These are phyloP conservation scores for Leonotis leonurus DNA, from an alignment of 257 asterid species.

Conservation along the genomic window DNA sequence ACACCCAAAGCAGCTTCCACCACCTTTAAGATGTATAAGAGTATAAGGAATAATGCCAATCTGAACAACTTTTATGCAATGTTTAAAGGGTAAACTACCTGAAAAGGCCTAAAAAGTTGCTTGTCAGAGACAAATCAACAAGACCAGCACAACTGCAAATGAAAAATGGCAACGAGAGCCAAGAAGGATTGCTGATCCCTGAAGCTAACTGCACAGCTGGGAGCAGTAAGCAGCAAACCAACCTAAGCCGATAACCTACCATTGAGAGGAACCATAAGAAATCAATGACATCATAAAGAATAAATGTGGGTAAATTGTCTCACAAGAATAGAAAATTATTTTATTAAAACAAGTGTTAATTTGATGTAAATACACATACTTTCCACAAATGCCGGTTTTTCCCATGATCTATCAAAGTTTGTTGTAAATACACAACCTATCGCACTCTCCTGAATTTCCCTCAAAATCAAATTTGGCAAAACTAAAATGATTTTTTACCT, in stretches of 20 bases:
- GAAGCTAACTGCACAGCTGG: slow-evolving; percentile 92
- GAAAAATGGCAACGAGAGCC: slow-evolving; percentile 95
- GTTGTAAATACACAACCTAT: too few species aligned
- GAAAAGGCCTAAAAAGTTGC: slow-evolving; percentile 98
- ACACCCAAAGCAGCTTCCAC: slow-evolving; percentile 92
- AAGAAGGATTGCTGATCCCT: slow-evolving; percentile 96
- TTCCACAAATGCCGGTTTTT: too few species aligned
- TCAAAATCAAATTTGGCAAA: too few species aligned
- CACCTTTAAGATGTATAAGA: slow-evolving; percentile 57
- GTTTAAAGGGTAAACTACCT: slow-evolving; percentile 41
- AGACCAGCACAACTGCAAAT: slow-evolving; percentile 93
- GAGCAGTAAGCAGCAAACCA: slow-evolving; percentile 83
- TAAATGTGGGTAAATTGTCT: background rate
- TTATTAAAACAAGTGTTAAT: background rate
- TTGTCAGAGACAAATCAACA: slow-evolving; percentile 89
- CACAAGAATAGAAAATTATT: background rate
- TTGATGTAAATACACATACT: too few species aligned
- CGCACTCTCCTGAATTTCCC: too few species aligned
- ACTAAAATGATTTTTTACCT: too few species aligned
- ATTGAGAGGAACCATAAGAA: slow-evolving; percentile 21
- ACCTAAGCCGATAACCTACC: slow-evolving; percentile 91
- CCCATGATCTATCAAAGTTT: too few species aligned
- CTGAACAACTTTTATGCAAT: slow-evolving; percentile 9
- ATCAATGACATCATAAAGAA: slow-evolving; percentile 6
- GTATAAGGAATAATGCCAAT: slow-evolving; percentile 24